Evolutionary conservation across 495 filamentous ascomycete genomes (phyloP), one percentile per base, ranked within the genome.

Genomic region (Halenospora varia): DNA sequence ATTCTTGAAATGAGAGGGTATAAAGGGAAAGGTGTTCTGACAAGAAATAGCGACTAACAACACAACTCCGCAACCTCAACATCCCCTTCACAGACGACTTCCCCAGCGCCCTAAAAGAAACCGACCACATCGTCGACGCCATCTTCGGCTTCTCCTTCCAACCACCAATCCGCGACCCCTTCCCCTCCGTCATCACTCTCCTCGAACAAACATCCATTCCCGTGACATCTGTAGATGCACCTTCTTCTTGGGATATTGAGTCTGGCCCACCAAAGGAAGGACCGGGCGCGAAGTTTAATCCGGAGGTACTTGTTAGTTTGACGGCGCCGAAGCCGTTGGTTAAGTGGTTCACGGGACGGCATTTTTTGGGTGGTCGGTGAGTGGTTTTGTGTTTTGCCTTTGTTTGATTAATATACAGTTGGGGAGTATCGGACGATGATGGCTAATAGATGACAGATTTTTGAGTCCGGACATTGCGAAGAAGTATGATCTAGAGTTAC

Each of bases 131-230:
- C 48, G 77, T 98, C 56, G 94, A 98, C 71, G 90, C 95, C 41
- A 89, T 98, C 66, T 98, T 98, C 66, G 94, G 92, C 41, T 98
- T 97, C 78, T 92, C 88, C 63, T 97, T 97, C 74, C 85, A 85
- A n/a, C 92, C 91, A 10, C 83, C 91, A 49, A 84, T 98, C 29
- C 87, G 94, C 4, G 92, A 95, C 59, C 94, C 94, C 0, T 97
- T 97, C 66, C 84, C 84, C 0, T 73, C 80, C 2, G 86, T 96
- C 19, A 92, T 98, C 63, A 75, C 79, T 29, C 85, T 88, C 15
- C 78, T 98, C 51, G 81, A 87, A 49, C 77, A 82, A 13, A 84
- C 87, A n/a, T 73, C 72, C 13, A 66, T 93, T 18, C 88, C 91
- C 0, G 88, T 97, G 3, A 83, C 93, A 6, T 86, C 90, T 2